These are phyloP conservation scores for Lactarius psammicola DNA, from an alignment of 768 basidiomycete species.

Conservation along the genomic window DNA sequence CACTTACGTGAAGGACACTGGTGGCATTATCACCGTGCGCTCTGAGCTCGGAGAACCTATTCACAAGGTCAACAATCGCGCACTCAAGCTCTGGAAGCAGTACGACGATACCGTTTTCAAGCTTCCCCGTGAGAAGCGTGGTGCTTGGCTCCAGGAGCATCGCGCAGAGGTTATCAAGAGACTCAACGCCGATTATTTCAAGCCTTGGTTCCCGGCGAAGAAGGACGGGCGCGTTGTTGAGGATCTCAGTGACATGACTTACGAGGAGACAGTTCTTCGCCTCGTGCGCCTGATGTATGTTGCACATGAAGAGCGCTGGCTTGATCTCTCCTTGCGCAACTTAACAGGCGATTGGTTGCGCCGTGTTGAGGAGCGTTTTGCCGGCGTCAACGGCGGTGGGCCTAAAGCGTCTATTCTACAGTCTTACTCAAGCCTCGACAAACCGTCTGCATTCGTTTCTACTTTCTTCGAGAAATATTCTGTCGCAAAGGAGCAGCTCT, in stretches of 20 bases:
- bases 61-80: constrained; percentile 97
- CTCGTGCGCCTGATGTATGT: constrained; percentile 96
- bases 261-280: constrained; percentile 90
- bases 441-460: constrained; percentile 73
- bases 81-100: constrained; percentile 97
- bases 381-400: constrained; percentile 75
- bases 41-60: constrained; percentile 99
- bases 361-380: constrained; percentile 93
- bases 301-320: constrained; percentile 86
- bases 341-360: constrained; percentile 96
- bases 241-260: constrained; percentile 95
- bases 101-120: constrained; percentile 97
- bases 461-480: constrained; percentile 86
- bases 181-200: constrained; percentile 92
- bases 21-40: constrained; percentile 93
- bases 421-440: constrained; percentile 81
- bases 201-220: constrained; percentile 98
- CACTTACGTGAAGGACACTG: constrained; percentile 91
- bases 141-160: constrained; percentile 80
- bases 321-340: constrained; percentile 88
- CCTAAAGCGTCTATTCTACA: constrained; percentile 80
- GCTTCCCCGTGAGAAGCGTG: constrained; percentile 93
- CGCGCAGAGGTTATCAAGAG: constrained; percentile 87
- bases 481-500: constrained; percentile 76
- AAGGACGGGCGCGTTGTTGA: constrained; percentile 81